Conservation (phyloP, 163 green algal species). For the Trebouxiophyceae sp. region DNA sequence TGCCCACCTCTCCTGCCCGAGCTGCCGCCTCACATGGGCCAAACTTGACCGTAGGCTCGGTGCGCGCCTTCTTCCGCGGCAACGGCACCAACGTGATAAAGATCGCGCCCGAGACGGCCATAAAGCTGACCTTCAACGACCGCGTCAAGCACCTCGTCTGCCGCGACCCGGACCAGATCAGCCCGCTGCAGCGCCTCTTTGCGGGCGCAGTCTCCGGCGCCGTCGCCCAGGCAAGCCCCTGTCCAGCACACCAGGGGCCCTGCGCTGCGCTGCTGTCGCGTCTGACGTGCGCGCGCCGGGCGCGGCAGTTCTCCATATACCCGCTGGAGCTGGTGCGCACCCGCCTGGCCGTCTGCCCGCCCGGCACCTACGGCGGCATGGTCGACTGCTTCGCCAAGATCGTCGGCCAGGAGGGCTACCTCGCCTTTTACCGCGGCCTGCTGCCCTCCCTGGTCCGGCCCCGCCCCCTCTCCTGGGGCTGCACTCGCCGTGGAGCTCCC, state of each 20-base stretch:
- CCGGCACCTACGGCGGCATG: slow-evolving; percentile 66
- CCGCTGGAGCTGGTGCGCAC: slow-evolving; percentile 85
- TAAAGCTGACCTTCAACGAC: slow-evolving; percentile 85
- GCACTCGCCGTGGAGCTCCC: too few relatives aligned
- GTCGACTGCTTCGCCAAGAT: slow-evolving; percentile 44
- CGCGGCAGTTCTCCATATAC: slow-evolving; percentile 72
- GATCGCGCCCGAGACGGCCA: slow-evolving; percentile 83
- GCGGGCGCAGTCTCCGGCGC: slow-evolving; percentile 57
- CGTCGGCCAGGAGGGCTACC: slow-evolving; percentile 52
- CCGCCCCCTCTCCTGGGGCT: too few relatives aligned
- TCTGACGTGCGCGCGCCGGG: neutral
- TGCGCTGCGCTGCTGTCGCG: neutral
- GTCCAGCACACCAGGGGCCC: neutral
- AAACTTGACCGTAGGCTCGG: too few relatives aligned
- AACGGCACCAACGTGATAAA: slow-evolving; percentile 92
- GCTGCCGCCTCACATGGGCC: too few relatives aligned
- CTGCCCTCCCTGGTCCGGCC: slow-evolving; percentile 55
- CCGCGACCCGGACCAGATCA: slow-evolving; percentile 47
- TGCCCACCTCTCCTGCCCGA: too few relatives aligned
- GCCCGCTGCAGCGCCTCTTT: slow-evolving; percentile 48
- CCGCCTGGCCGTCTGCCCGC: slow-evolving; percentile 62
- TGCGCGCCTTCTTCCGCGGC: slow-evolving; percentile 74
- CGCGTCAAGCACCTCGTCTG: slow-evolving; percentile 47
- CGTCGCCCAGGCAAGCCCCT: slow-evolving; percentile 38
- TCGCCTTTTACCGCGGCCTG: slow-evolving; percentile 78